Evolutionary conservation across 1,284 basidiomycete genomes (phyloP).

Genomic region (Trichosporon faecale): DNA sequence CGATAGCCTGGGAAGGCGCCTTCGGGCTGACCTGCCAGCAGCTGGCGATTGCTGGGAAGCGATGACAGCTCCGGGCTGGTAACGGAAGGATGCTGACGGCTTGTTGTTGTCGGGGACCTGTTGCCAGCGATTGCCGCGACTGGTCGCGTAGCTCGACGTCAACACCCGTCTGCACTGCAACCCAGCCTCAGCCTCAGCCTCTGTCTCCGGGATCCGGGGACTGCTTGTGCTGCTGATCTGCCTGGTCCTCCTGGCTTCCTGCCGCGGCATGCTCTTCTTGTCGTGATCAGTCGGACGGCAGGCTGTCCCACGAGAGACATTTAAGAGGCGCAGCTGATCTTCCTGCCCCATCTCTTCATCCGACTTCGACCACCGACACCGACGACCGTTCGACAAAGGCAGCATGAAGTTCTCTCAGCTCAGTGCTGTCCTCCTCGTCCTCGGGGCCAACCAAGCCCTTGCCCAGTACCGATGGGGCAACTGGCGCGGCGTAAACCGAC

Average conservation of each 20-base stretch:
- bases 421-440: neutral
- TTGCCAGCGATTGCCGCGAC: neutral
- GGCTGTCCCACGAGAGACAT: neutral
- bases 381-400: neutral
- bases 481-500: neutral
- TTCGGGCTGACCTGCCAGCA: neutral
- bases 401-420: conserved; percentile 9
- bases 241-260: neutral
- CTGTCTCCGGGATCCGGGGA: neutral
- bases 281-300: neutral
- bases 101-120: neutral
- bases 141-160: neutral
- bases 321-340: neutral
- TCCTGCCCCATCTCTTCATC: neutral
- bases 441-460: neutral
- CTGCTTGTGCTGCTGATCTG: neutral
- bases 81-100: neutral
- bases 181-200: neutral
- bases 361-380: neutral
- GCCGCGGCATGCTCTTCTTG: neutral
- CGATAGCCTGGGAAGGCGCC: neutral
- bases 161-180: neutral
- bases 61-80: neutral
- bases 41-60: neutral
- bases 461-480: neutral